Conservation (phyloP, 108 stramenopile species). For the Aurantiochytrium sp. region DNA sequence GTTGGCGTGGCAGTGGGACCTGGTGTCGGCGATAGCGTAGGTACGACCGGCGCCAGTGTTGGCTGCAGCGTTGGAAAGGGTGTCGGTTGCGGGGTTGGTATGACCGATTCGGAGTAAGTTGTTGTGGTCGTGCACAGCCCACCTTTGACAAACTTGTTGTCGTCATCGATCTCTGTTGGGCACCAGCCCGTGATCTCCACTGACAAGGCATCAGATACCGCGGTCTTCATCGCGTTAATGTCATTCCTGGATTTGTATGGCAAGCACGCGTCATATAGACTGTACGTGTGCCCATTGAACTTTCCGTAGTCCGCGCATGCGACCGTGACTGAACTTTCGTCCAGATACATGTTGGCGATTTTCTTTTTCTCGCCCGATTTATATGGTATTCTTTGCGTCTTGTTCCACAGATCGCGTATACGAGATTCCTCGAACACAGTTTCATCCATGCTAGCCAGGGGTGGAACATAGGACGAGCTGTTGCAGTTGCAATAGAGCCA, state of each 20-base stretch:
- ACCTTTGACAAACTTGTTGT: not conserved
- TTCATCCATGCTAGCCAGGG: not conserved
- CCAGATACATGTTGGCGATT: no score
- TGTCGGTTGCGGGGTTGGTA: not conserved
- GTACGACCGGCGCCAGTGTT: not conserved
- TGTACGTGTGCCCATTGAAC: no score
- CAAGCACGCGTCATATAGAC: not conserved
- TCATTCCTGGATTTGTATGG: not conserved
- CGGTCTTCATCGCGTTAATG: not conserved
- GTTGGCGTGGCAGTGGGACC: not conserved
- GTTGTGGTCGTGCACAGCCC: not conserved
- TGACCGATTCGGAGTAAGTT: not conserved
- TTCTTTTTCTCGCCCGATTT: no score
- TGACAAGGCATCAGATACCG: not conserved
- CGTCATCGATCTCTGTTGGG: not conserved
- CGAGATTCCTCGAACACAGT: not conserved
- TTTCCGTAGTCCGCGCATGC: no score
- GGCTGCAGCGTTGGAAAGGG: not conserved
- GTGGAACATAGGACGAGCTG: not conserved
- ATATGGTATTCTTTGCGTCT: no score
- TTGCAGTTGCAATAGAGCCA: not conserved
- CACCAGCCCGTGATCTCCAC: not conserved
- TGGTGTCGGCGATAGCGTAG: not conserved
- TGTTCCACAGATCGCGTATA: no score
- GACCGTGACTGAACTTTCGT: no score